Percentiles rank a stretch among this genome's conserved stretches.
Conservation (phyloP, 768 basidiomycete genomes). For the Sutorius australiensis region DNA sequence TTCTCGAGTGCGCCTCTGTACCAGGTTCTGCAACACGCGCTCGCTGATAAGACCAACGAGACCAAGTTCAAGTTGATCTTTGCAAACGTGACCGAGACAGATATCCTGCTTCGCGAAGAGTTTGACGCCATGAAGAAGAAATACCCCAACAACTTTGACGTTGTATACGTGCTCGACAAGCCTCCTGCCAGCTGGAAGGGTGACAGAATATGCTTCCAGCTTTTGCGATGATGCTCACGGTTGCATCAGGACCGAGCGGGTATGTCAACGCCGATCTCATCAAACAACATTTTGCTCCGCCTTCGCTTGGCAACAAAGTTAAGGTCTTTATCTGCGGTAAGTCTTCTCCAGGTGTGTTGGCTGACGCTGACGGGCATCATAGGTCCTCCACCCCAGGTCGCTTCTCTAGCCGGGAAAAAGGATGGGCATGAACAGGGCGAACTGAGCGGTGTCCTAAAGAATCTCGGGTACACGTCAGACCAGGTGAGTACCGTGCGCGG, state of each 20-base stretch:
- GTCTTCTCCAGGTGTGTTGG: conserved; percentile 17
- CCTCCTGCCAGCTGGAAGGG: conserved; percentile 59
- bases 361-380: conserved; percentile 1
- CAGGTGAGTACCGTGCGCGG: conserved; percentile 52
- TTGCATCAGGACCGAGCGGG: conserved; percentile 55
- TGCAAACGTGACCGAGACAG: conserved; percentile 83
- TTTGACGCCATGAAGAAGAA: conserved; percentile 67
- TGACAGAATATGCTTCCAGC: conserved; percentile 23
- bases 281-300: conserved; percentile 64
- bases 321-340: conserved; percentile 88
- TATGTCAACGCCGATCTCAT: conserved; percentile 73
- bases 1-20: conserved; percentile 70
- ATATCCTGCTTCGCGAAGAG: conserved; percentile 83
- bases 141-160: conserved; percentile 67
- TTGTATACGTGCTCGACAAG: conserved; percentile 87
- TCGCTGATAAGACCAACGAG: conserved; percentile 72
- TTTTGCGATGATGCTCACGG: conserved; percentile 2
- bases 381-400: conserved; percentile 86
- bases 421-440: conserved; percentile 84
- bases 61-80: conserved; percentile 94
- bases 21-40: conserved; percentile 74
- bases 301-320: conserved; percentile 67
- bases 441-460: conserved; percentile 77
- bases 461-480: conserved; percentile 78
- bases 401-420: conserved; percentile 85